Conservation (phyloP, 768 basidiomycete genomes). For the Tricholoma furcatifolium region DNA sequence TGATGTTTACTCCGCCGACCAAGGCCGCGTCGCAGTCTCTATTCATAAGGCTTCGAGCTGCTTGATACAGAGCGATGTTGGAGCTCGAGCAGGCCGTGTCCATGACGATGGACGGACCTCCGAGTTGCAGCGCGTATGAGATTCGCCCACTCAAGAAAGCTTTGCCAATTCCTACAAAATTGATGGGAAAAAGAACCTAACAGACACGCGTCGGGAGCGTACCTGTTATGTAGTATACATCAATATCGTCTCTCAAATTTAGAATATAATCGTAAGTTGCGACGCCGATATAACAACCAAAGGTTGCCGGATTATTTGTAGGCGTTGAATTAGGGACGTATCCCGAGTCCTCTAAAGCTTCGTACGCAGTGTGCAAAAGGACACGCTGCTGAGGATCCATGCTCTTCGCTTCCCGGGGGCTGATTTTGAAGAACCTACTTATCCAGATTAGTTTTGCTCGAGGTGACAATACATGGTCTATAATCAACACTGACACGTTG, state of each 20-base stretch:
- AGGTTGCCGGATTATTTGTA: conserved; percentile 47
- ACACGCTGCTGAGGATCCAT: conserved; percentile 81
- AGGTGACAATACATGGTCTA: neutral
- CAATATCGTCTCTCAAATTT: conserved; percentile 62
- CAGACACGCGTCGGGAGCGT: conserved; percentile 1
- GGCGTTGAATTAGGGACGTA: conserved; percentile 61
- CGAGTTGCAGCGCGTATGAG: conserved; percentile 64
- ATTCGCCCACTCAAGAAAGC: conserved; percentile 73
- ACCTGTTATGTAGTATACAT: conserved; percentile 74
- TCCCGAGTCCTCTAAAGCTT: conserved; percentile 70
- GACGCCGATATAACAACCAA: conserved; percentile 69
- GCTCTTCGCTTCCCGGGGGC: conserved; percentile 68
- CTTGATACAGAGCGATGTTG: conserved; percentile 65
- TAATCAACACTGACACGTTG: conserved; percentile 34
- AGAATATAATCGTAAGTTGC: conserved; percentile 70
- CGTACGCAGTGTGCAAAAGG: conserved; percentile 62
- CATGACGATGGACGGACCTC: conserved; percentile 71
- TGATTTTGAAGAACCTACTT: conserved; percentile 67
- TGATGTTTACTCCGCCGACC: conserved; percentile 73
- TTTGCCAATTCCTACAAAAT: conserved; percentile 53
- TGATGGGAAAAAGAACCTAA: too few species aligned
- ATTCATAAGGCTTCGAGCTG: conserved; percentile 60
- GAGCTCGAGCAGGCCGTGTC: conserved; percentile 81
- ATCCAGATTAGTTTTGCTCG: neutral
- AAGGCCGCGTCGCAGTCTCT: conserved; percentile 67